phyloP scores from a whole-genome alignment of 352 stramenopile species.

The Phytopythium cucurbitacearum region DNA sequence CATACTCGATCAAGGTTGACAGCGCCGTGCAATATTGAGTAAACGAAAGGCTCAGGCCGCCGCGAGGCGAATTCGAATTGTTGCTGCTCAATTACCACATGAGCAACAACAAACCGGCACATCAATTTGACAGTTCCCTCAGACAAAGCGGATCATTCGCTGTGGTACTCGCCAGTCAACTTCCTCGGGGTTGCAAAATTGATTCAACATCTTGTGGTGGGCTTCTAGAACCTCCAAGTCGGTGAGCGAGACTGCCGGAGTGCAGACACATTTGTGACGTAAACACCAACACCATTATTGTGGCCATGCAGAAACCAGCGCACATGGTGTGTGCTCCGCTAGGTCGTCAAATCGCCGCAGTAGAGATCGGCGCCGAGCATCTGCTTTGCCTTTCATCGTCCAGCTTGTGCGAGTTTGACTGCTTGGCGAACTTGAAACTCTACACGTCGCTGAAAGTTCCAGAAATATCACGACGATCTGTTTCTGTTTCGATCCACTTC shows the following conservation, averaged over 20 bases:
- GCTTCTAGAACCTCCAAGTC: conserved; percentile 33
- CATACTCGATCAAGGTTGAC: conserved; percentile 36
- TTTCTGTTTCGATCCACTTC: no score
- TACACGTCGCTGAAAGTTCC: no score
- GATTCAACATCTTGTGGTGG: conserved; percentile 38
- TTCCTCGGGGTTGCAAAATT: conserved; percentile 29
- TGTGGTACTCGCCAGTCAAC: conserved; percentile 11
- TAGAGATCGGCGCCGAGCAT: background rate
- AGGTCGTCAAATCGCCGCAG: background rate
- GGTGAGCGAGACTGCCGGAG: background rate
- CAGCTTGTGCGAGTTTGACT: no score
- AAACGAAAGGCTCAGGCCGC: conserved; percentile 22
- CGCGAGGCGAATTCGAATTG: background rate
- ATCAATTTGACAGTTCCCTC: background rate
- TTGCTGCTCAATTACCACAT: background rate
- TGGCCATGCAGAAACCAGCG: background rate
- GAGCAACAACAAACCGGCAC: no score
- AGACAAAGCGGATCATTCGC: background rate
- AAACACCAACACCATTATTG: background rate
- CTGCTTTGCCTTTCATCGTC: no score
- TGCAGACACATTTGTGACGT: background rate
- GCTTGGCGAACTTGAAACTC: no score
- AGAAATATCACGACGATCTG: no score
- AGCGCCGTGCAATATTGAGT: conserved; percentile 49
- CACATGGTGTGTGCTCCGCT: background rate